Evolutionary conservation across 257 asterid species (phyloP).

Genomic region (Avicennia marina): DNA sequence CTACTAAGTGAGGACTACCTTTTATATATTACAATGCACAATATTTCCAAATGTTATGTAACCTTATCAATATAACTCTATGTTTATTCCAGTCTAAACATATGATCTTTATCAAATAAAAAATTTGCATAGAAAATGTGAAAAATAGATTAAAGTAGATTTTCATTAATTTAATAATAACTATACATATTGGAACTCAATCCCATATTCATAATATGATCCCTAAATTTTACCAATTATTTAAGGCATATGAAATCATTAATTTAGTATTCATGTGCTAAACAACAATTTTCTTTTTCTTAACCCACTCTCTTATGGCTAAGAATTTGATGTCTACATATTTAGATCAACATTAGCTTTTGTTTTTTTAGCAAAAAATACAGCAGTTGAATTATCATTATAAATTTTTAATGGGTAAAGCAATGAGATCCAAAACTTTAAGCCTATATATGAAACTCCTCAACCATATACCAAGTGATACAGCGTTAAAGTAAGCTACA

Average conservation of each 20-base stretch:
- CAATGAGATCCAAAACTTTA: background rate
- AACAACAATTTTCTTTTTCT: background rate
- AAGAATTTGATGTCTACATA: background rate
- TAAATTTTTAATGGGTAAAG: background rate
- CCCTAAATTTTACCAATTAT: background rate
- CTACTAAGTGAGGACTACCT: too few relatives aligned
- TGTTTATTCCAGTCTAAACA: too few relatives aligned
- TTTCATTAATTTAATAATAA: too few relatives aligned
- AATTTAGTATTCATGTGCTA: background rate
- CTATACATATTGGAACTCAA: background rate
- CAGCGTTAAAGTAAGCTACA: background rate
- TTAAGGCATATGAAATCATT: background rate
- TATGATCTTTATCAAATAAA: too few relatives aligned
- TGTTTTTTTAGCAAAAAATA: background rate
- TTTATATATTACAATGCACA: too few relatives aligned
- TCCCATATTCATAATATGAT: background rate
- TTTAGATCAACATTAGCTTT: background rate
- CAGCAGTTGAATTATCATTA: background rate
- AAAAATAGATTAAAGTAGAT: too few relatives aligned
- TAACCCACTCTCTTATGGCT: background rate
- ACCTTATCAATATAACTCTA: too few relatives aligned
- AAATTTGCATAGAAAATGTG: too few relatives aligned
- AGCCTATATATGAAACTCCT: background rate
- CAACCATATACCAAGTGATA: background rate
- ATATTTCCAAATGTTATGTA: too few relatives aligned